Percentiles rank a stretch among this genome's conserved stretches.
phyloP scores from a whole-genome alignment of 768 basidiomycete species.

The Suillus placidus region DNA sequence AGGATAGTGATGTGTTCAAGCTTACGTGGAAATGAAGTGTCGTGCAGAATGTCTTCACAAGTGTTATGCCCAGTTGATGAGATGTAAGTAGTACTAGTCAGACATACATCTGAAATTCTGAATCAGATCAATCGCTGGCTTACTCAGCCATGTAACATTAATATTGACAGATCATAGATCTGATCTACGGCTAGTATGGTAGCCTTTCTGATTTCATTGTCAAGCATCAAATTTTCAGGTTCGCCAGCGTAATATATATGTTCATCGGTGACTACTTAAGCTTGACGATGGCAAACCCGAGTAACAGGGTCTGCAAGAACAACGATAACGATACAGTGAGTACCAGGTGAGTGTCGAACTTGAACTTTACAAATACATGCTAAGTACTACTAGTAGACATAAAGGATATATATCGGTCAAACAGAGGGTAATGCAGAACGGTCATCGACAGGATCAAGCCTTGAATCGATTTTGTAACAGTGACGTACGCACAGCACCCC shows the following conservation, averaged over 20 bases:
- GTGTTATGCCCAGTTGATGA: not conserved
- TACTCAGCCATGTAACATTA: no score
- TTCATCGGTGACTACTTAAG: not conserved
- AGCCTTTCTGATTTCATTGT: no score
- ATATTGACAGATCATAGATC: no score
- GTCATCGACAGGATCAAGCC: not conserved
- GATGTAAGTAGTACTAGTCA: no score
- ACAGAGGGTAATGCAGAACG: not conserved
- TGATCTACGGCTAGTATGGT: no score
- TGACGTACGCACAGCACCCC: no score
- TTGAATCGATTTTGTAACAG: not conserved
- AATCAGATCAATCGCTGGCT: no score
- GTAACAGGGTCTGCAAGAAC: not conserved
- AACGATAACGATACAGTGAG: not conserved
- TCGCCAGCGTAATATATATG: no score
- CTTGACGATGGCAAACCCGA: not conserved
- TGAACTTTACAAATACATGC: not conserved
- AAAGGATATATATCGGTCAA: not conserved
- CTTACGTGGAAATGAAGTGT: not conserved
- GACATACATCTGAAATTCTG: no score
- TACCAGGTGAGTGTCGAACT: not conserved
- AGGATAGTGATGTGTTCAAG: not conserved
- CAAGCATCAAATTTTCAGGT: no score
- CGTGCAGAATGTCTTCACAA: conserved; percentile 2
- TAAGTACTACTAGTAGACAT: not conserved